These are phyloP conservation scores for Ceratocystis alfenasii DNA, from an alignment of 2,329 filamentous ascomycete species.

Conservation along the genomic window DNA sequence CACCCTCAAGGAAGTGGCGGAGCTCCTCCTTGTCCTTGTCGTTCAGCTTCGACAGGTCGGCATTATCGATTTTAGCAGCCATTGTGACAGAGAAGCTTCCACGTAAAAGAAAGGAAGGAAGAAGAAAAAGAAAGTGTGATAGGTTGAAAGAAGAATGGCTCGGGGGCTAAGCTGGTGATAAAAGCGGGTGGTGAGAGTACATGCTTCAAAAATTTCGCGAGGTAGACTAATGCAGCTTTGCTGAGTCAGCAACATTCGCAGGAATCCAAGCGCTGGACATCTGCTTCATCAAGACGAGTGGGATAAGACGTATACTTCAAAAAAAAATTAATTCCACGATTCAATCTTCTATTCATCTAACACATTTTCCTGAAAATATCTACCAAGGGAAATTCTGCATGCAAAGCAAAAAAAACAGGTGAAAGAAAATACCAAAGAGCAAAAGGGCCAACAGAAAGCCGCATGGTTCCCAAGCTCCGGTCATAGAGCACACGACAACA, in stretches of 20 bases:
- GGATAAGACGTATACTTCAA: not conserved
- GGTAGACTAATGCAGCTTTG: not conserved
- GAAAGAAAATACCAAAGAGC: slow-evolving; percentile 7
- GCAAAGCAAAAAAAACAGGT: not conserved
- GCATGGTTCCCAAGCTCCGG: not conserved
- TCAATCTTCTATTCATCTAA: not conserved
- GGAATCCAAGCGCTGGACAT: not conserved
- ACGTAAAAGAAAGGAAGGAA: not conserved
- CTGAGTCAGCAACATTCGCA: slow-evolving; percentile 7
- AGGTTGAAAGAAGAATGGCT: not conserved
- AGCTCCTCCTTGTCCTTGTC: slow-evolving; percentile 78
- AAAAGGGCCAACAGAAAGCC: not conserved
- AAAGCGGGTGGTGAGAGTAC: not conserved
- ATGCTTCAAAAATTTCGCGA: slow-evolving; percentile 9
- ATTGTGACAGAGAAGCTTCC: slow-evolving; percentile 25
- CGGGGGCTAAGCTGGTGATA: not conserved
- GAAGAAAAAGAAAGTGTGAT: not conserved
- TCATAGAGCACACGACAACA: not conserved
- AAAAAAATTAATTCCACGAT: not conserved
- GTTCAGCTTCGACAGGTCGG: slow-evolving; percentile 63
- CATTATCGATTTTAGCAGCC: slow-evolving; percentile 33
- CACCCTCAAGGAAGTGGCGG: slow-evolving; percentile 71
- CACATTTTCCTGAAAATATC: not conserved
- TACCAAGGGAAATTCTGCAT: not conserved
- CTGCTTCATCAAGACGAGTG: not conserved